Percentiles rank a stretch among this genome's conserved stretches.
Conservation (phyloP, 1,139 yeast species). For the Lodderomyces parapsilosis region DNA sequence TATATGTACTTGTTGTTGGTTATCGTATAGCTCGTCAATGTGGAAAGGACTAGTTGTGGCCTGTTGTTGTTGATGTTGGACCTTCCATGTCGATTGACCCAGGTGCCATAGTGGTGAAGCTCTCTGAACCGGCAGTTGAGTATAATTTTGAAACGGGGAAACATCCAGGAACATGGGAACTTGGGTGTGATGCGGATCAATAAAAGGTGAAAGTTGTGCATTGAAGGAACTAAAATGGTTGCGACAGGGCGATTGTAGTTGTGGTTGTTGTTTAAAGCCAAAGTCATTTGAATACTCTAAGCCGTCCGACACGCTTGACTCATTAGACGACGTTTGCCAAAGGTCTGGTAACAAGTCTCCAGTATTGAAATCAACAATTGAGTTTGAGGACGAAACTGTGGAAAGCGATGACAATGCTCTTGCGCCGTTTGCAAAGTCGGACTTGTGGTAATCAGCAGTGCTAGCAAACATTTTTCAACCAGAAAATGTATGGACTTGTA, state of each 20-base stretch:
- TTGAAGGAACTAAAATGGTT: neutral
- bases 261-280: constrained; percentile 5
- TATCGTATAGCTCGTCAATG: neutral
- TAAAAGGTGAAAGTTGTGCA: neutral
- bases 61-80: too few relatives aligned
- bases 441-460: neutral
- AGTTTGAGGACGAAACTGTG: constrained; percentile 22
- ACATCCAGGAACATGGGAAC: neutral
- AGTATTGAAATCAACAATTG: constrained; percentile 23
- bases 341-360: constrained; percentile 36
- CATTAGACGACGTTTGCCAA: constrained; percentile 27
- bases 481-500: too few relatives aligned
- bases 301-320: constrained; percentile 10
- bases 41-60: neutral
- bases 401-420: constrained; percentile 16
- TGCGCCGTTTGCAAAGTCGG: neutral
- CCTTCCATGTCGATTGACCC: neutral
- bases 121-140: neutral
- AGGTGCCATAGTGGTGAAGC: constrained; percentile 2
- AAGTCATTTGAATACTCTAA: constrained; percentile 2
- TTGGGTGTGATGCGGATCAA: neutral
- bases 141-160: neutral
- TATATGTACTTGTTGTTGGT: constrained; percentile 5
- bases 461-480: constrained; percentile 1
- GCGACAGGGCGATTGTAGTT: neutral